phyloP scores from a whole-genome alignment of 495 filamentous ascomycete species.

The Aspergillus steynii region DNA sequence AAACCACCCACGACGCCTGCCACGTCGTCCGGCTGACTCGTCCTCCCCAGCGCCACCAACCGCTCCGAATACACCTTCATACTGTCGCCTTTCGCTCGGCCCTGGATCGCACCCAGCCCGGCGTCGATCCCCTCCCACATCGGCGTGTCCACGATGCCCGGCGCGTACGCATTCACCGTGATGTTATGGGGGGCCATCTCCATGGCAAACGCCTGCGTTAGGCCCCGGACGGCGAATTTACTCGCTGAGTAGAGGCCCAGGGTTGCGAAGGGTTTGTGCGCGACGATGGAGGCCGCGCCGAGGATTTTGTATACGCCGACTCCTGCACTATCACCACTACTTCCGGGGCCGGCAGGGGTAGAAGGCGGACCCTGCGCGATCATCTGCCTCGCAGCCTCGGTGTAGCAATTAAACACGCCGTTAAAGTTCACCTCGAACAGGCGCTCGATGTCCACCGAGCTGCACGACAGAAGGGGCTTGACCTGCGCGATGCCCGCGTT shows the following conservation, averaged over 20 bases:
- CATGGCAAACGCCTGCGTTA: conserved; percentile 59
- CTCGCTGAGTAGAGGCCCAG: conserved; percentile 57
- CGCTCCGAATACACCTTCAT: conserved; percentile 47
- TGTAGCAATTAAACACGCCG: conserved; percentile 66
- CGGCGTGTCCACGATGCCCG: conserved; percentile 59
- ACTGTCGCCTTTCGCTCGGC: conserved; percentile 50
- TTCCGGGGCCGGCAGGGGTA: conserved; percentile 26
- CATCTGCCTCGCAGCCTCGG: conserved; percentile 67
- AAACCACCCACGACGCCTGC: conserved; percentile 56
- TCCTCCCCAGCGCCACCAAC: conserved; percentile 48
- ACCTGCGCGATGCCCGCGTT: conserved; percentile 67
- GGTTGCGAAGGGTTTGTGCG: conserved; percentile 52
- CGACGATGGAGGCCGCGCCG: conserved; percentile 55
- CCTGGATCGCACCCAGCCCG: conserved; percentile 45
- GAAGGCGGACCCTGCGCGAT: conserved; percentile 30
- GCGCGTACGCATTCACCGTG: conserved; percentile 63
- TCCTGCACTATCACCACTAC: too few species aligned
- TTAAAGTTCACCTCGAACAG: conserved; percentile 62
- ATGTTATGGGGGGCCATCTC: conserved; percentile 58
- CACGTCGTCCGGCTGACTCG: conserved; percentile 59
- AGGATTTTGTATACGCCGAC: conserved; percentile 52
- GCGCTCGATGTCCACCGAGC: conserved; percentile 53
- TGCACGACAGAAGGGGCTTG: conserved; percentile 60
- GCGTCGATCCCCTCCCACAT: conserved; percentile 64
- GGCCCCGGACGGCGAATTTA: conserved; percentile 61